Base-by-base conservation (phyloP, 1,284 basidiomycete genomes). In the Fomitopsis pinicola region DNA sequence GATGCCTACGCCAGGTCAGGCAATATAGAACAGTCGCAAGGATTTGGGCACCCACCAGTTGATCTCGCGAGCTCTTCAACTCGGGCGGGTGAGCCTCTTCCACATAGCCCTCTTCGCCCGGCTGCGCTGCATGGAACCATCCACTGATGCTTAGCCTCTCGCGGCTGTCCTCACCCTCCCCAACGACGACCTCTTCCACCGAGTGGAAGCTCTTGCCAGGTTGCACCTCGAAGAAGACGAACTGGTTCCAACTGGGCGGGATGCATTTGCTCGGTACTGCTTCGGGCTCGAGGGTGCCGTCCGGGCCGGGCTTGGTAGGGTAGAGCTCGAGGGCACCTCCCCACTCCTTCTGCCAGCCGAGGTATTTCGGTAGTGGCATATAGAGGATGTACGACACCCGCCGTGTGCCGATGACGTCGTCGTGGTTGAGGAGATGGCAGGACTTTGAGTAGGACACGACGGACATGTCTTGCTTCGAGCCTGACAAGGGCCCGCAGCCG, bases 381-480 rank as follows among this genome's bases (percentile, higher is more conserved):
- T 99, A 99, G 57, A 98, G 89, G 74, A 99, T 98, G 78, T 97
- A 99, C 1, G 95, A 97, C 59, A 98, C 92, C 57, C 95, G 86
- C 42, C 97, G 91, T 3, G 95, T 88, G 59, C 95, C 95, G 73
- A 99, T 99, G 44, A 97, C 96, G 76, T 99, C 97, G 86, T 98
- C 96, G 79, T 98, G 95, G 73, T 96, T 93, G 69, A 99, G 88
- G 7, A 99, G 84, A 75, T 99, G 97, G 71, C 95, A 96, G 12
- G 92, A 86, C 68, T 90, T 85, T 26, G 88, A 91, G 77, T 98
- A 99, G 28, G 93, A 89, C 73, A 95, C 95, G 68, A 97, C 92
- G 56, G 93, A 94, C 87, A 96, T 96, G 78, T 99, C 97, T 72
- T 95, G 96, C 75, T 96, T 98, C 61, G 83, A 86, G 57, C 95